Percentiles rank a stretch among this genome's conserved stretches.
Evolutionary conservation across 2,329 filamentous ascomycete species (phyloP).

Genomic region (Aspergillus hortae): DNA sequence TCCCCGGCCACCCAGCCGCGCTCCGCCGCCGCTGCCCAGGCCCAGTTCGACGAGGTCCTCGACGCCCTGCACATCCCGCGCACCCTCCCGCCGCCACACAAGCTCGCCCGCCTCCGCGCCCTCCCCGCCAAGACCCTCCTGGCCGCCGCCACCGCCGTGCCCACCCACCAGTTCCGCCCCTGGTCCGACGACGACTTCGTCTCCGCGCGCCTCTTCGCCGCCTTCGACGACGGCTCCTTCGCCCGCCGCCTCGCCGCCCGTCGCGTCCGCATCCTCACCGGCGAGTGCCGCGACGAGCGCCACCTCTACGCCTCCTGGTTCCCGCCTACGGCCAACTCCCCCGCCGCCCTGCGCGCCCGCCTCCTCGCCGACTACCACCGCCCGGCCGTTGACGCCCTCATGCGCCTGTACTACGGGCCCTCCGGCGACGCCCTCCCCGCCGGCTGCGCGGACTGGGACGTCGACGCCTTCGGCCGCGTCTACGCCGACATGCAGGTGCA

Average conservation of each 20-base stretch:
- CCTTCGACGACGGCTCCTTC: slow-evolving; percentile 49
- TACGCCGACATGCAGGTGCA: slow-evolving; percentile 58
- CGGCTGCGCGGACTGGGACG: slow-evolving; percentile 42
- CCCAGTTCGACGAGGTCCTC: slow-evolving; percentile 52
- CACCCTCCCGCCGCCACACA: slow-evolving; percentile 38
- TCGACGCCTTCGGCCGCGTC: slow-evolving; percentile 51
- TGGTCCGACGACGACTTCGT: slow-evolving; percentile 51
- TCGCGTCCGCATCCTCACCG: slow-evolving; percentile 49
- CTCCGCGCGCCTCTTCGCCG: slow-evolving; percentile 38
- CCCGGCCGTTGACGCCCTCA: slow-evolving; percentile 41
- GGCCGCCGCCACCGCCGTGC: slow-evolving; percentile 39
- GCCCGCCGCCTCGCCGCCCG: slow-evolving; percentile 43
- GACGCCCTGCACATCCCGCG: slow-evolving; percentile 42
- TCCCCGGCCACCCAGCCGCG: slow-evolving; percentile 54
- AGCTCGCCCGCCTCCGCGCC: slow-evolving; percentile 44
- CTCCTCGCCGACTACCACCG: slow-evolving; percentile 53
- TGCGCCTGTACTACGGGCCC: slow-evolving; percentile 42
- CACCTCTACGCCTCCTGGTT: slow-evolving; percentile 50
- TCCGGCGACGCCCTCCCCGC: slow-evolving; percentile 34
- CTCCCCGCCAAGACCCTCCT: slow-evolving; percentile 40
- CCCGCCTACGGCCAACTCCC: slow-evolving; percentile 41
- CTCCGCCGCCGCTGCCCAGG: slow-evolving; percentile 43
- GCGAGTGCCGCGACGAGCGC: slow-evolving; percentile 55
- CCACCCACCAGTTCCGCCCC: slow-evolving; percentile 54
- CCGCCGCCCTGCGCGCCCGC: slow-evolving; percentile 42